Evolutionary conservation across 257 asterid species (phyloP).

Genomic region (Solanum stenotomum): DNA sequence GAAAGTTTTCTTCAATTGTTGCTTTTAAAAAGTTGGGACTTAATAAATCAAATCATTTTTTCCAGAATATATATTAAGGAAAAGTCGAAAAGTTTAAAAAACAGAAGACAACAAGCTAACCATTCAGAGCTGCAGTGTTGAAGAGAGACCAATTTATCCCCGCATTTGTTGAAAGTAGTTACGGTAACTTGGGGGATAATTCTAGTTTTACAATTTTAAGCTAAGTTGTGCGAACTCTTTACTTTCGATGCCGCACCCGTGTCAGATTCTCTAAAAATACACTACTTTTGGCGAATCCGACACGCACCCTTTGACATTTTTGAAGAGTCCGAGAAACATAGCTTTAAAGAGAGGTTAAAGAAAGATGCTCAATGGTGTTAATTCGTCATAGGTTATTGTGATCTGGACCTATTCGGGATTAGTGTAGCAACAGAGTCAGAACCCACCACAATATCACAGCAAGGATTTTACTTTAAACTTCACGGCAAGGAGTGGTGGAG

Average conservation of each 20-base stretch:
- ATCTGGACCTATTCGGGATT: background rate
- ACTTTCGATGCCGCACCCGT: too few relatives aligned
- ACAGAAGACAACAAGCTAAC: background rate
- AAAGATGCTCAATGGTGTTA: background rate
- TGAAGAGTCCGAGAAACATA: too few relatives aligned
- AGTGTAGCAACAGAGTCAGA: background rate
- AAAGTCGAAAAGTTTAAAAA: background rate
- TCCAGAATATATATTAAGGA: background rate
- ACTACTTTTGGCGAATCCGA: too few relatives aligned
- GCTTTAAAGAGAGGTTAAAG: background rate
- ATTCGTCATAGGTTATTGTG: background rate
- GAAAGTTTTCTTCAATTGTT: background rate
- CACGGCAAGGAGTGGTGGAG: background rate
- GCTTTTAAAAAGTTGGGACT: background rate
- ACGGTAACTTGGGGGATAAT: background rate
- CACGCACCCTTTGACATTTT: too few relatives aligned
- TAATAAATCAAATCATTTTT: background rate
- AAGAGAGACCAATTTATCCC: background rate
- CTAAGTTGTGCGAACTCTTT: too few relatives aligned
- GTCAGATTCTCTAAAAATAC: too few relatives aligned
- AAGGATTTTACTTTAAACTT: background rate
- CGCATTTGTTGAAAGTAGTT: background rate
- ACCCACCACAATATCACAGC: background rate
- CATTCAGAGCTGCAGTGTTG: background rate
- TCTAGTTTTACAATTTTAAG: background rate